phyloP scores from a whole-genome alignment of 148 eudicot species.

The Drosera capensis region DNA sequence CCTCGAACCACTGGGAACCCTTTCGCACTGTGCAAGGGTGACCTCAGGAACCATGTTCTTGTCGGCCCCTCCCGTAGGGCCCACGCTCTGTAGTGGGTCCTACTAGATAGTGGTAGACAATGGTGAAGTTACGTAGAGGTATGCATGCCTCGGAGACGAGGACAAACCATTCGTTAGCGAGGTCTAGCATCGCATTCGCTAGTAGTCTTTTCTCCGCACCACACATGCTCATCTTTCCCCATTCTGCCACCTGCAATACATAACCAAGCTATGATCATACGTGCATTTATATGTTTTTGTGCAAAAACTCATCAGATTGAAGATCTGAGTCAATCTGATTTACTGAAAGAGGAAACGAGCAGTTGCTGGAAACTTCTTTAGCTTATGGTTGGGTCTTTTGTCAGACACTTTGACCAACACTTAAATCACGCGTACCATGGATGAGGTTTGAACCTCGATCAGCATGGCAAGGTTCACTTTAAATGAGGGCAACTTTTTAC shows the following conservation, averaged over 20 bases:
- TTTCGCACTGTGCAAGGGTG: constrained; percentile 6
- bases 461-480: too few relatives aligned
- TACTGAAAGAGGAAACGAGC: too few relatives aligned
- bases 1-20: constrained; percentile 10
- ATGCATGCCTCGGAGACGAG: constrained; percentile 11
- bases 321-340: too few relatives aligned
- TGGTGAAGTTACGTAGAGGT: constrained; percentile 5
- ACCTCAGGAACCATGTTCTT: constrained; percentile 9
- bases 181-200: constrained; percentile 8
- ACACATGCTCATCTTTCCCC: constrained; percentile 15
- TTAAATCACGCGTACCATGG: too few relatives aligned
- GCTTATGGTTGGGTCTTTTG: too few relatives aligned
- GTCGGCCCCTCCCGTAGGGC: constrained; percentile 6
- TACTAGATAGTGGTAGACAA: constrained; percentile 5
- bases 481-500: too few relatives aligned
- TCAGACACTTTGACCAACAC: too few relatives aligned
- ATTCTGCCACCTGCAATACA: constrained; percentile 7
- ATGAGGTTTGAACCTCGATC: too few relatives aligned
- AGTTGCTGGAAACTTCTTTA: too few relatives aligned
- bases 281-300: too few relatives aligned
- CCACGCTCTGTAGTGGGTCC: constrained; percentile 4
- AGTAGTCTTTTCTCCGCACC: constrained; percentile 9
- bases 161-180: constrained; percentile 7
- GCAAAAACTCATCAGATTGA: too few relatives aligned
- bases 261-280: too few relatives aligned